These are phyloP conservation scores for Pyricularia grisea DNA, from an alignment of 2,329 filamentous ascomycete genomes.

Conservation along the genomic window DNA sequence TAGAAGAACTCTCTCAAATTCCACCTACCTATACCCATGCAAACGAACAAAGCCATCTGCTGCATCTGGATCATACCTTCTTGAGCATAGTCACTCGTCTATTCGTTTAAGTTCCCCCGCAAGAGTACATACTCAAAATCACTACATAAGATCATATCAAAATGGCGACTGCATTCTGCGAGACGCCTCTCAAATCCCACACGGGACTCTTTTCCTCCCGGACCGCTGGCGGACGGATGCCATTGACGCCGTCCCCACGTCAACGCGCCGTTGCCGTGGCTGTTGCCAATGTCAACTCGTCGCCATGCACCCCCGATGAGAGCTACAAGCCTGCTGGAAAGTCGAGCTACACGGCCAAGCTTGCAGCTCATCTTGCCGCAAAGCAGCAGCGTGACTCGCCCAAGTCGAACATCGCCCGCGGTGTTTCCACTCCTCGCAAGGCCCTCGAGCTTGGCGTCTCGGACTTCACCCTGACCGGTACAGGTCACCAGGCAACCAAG, in stretches of 20 bases:
- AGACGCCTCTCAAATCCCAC: constrained; percentile 92
- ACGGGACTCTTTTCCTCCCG: constrained; percentile 84
- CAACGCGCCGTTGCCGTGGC: constrained; percentile 41
- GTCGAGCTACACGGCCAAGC: constrained; percentile 72
- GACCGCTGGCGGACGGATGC: constrained; percentile 89
- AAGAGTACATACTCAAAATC: not conserved
- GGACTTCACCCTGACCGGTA: constrained; percentile 84
- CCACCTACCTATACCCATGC: not conserved
- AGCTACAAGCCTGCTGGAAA: constrained; percentile 43
- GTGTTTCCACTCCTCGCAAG: constrained; percentile 67
- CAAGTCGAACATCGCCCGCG: constrained; percentile 88
- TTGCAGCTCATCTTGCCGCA: constrained; percentile 66
- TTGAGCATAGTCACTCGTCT: not conserved
- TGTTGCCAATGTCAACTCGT: constrained; percentile 48
- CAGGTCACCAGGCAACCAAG: constrained; percentile 45
- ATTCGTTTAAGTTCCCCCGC: not conserved
- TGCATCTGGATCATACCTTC: constrained; percentile 18
- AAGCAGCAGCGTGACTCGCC: constrained; percentile 74
- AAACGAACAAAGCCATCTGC: not conserved
- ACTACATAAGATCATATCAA: constrained; percentile 24
- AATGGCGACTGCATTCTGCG: constrained; percentile 77
- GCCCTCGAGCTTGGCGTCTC: constrained; percentile 82
- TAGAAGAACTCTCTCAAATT: not conserved
- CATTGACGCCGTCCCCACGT: constrained; percentile 84
- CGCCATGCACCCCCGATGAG: constrained; percentile 67